These are phyloP conservation scores for Physocladia obscura DNA, from an alignment of 192 early-diverging fungal species.

Conservation along the genomic window DNA sequence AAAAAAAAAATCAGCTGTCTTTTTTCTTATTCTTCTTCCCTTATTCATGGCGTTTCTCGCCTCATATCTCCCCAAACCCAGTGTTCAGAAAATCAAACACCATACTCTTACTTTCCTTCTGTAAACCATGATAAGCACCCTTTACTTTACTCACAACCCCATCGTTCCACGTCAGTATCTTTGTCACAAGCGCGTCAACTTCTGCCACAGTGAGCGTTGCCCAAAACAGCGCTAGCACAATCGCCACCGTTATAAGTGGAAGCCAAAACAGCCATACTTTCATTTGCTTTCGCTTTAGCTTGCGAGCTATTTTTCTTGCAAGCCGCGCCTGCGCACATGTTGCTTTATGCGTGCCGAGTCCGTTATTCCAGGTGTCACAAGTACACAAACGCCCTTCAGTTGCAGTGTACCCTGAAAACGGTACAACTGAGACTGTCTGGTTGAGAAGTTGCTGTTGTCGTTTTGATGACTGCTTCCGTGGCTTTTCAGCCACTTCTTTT, in stretches of 20 bases:
- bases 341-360: constrained; percentile 10
- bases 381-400: neutral
- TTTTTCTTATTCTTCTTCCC: too few relatives aligned
- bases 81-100: constrained; percentile 23
- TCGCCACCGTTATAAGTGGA: neutral
- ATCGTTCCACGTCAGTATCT: constrained; percentile 22
- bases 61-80: constrained; percentile 15
- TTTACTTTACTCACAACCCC: constrained; percentile 27
- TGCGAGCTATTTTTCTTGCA: neutral
- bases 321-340: neutral
- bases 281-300: neutral
- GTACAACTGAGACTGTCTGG: neutral
- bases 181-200: constrained; percentile 25
- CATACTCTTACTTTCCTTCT: constrained; percentile 19
- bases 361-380: constrained; percentile 16
- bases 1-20: too few relatives aligned
- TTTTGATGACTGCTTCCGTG: neutral
- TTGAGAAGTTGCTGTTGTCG: neutral
- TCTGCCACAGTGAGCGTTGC: constrained; percentile 24
- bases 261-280: constrained; percentile 22
- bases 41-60: too few relatives aligned
- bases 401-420: constrained; percentile 24
- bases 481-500: neutral
- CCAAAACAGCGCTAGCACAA: constrained; percentile 9
- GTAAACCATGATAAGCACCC: neutral